These are phyloP conservation scores for Phyllosticta citriasiana DNA, from an alignment of 2,329 filamentous ascomycete species.

Conservation along the genomic window DNA sequence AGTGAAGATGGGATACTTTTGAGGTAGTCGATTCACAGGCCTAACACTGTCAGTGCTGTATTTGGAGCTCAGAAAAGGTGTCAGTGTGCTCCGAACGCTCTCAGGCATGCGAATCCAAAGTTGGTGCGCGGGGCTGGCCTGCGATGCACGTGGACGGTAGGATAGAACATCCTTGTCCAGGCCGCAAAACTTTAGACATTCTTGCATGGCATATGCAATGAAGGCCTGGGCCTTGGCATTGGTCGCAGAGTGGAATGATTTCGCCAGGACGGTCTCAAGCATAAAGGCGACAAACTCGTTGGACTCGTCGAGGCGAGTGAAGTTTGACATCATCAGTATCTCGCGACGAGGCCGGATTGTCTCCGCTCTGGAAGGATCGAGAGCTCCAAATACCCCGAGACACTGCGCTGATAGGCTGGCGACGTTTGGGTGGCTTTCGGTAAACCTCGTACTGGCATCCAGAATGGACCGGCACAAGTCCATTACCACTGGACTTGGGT, in stretches of 20 bases:
- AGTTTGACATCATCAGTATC: conserved; percentile 83
- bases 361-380: conserved; percentile 87
- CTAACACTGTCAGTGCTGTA: conserved; percentile 40
- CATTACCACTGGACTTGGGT: conserved; percentile 65
- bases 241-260: conserved; percentile 81
- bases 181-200: conserved; percentile 68
- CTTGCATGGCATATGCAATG: conserved; percentile 89
- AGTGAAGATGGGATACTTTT: conserved; percentile 66
- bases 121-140: conserved; percentile 52
- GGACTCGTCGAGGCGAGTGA: conserved; percentile 65
- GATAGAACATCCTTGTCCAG: conserved; percentile 49
- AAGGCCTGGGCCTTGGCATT: conserved; percentile 85
- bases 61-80: conserved; percentile 75
- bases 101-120: conserved; percentile 75
- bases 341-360: conserved; percentile 65
- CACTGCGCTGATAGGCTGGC: conserved; percentile 67
- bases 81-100: conserved; percentile 67
- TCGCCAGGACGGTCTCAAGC: conserved; percentile 78
- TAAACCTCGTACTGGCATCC: conserved; percentile 76
- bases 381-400: conserved; percentile 77
- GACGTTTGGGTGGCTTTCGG: conserved; percentile 56
- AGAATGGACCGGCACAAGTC: conserved; percentile 67
- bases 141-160: conserved; percentile 42
- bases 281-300: conserved; percentile 79
- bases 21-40: conserved; percentile 12